Evolutionary conservation across 768 basidiomycete genomes (phyloP), one percentile per base, ranked within the genome.

Genomic region (Leccinum longicurvipes): DNA sequence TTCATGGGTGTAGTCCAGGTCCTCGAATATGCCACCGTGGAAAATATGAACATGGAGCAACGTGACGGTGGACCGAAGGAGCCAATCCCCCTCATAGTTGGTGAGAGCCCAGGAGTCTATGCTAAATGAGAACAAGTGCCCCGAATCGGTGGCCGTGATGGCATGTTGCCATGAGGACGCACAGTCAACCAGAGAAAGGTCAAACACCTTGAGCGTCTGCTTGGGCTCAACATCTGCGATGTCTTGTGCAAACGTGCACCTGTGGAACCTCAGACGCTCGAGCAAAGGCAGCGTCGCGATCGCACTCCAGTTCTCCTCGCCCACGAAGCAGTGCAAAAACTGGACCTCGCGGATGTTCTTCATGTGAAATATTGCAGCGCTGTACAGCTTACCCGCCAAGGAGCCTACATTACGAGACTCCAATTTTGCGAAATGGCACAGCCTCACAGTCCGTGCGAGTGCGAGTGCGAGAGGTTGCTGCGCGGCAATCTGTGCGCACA

Each of bases 261-360:
- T 0, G 0, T 32, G 0, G 25, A 70, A 70, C 12, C 10, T 47
- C 21, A n/a, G n/a, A n/a, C n/a, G n/a, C 39, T 66, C 51, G 44
- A 70, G 69, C 19, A 27, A 45, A 4, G 17, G 19, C 2, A 66
- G 39, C 3, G 45, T 7, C n/a, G 47, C 45, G 4, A 70, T 56
- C 7, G 47, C 56, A 7, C 31, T 1, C 62, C 68, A 66, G 42
- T 68, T 50, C 0, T 53, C 48, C 2, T 14, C 17, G 15, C 56
- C 49, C 50, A 70, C 55, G 32, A 48, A 39, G 14, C 59, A 58
- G 3, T 3, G 0, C 1, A 11, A 45, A 45, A 69, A 63, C 7
- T 15, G 11, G 45, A 69, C 53, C 8, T 46, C 39, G 7, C 15
- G 60, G 21, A 69, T 46, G 47, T 63, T 57, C 3, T 19, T 50